phyloP scores from a whole-genome alignment of 495 filamentous ascomycete species.

The Polyplosphaeria fusca region DNA sequence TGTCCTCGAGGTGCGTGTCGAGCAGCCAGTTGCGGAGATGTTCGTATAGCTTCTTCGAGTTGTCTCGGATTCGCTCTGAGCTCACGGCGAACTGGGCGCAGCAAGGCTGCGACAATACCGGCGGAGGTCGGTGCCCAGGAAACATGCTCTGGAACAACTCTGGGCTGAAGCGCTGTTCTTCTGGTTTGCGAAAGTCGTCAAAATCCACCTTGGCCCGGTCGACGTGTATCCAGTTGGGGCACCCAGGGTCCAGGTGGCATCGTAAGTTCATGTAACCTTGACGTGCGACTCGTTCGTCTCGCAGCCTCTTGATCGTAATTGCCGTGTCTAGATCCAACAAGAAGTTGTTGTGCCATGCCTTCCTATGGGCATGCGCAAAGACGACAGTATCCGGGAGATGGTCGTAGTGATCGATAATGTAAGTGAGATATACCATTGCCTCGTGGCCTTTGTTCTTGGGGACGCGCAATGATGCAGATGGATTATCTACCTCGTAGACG shows the following conservation, averaged over 20 bases:
- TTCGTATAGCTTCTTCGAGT: constrained; percentile 14
- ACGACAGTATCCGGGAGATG: constrained; percentile 27
- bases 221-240: constrained; percentile 55
- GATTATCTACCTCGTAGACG: constrained; percentile 25
- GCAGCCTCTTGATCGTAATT: constrained; percentile 52
- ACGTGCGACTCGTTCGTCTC: constrained; percentile 50
- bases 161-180: constrained; percentile 19
- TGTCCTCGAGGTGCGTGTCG: constrained; percentile 10
- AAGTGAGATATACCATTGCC: constrained; percentile 33
- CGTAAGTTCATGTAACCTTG: constrained; percentile 66
- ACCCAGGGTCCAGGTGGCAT: constrained; percentile 59
- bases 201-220: constrained; percentile 23
- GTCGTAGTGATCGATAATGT: constrained; percentile 34
- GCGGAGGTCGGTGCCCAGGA: constrained; percentile 16
- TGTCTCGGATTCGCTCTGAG: constrained; percentile 7
- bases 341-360: constrained; percentile 41
- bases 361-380: constrained; percentile 26
- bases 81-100: constrained; percentile 26
- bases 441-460: constrained; percentile 33
- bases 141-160: constrained; percentile 22
- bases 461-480: constrained; percentile 1
- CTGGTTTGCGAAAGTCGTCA: constrained; percentile 11
- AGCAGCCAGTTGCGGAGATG: constrained; percentile 22
- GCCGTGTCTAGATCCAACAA: constrained; percentile 50
- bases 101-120: constrained; percentile 19